A percentile compares a stretch with the other conserved stretches of the same genome.
Evolutionary conservation across 176 grass and related monocot genomes (phyloP).

Genomic region (Zoysia japonica): DNA sequence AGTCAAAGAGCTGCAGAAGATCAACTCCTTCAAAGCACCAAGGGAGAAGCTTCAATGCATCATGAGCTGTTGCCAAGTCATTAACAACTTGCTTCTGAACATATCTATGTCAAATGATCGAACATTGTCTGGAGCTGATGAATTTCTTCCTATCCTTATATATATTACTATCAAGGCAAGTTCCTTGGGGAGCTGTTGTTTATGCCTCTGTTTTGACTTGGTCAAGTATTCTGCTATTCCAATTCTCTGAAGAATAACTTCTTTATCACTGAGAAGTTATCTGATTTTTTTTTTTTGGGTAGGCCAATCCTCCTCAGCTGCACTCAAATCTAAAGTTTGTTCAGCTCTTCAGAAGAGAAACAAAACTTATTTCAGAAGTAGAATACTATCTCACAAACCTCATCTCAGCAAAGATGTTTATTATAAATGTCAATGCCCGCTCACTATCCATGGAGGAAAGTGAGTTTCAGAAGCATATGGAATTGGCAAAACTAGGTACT

Average conservation of each 20-base stretch:
- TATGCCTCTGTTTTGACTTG: slow-evolving; percentile 25
- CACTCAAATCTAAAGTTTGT: slow-evolving; percentile 93
- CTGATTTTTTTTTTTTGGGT: slow-evolving; percentile 25
- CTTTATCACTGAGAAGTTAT: slow-evolving; percentile 12
- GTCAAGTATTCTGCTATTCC: neutral
- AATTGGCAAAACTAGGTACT: slow-evolving; percentile 55
- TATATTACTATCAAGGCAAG: slow-evolving; percentile 92
- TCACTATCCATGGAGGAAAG: slow-evolving; percentile 80
- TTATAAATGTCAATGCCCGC: slow-evolving; percentile 62
- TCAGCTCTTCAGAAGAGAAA: slow-evolving; percentile 79
- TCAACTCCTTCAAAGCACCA: slow-evolving; percentile 83
- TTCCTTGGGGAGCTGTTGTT: slow-evolving; percentile 25
- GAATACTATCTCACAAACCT: slow-evolving; percentile 96
- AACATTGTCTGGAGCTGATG: slow-evolving; percentile 77
- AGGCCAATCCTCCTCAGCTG: slow-evolving; percentile 94
- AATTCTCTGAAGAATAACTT: neutral
- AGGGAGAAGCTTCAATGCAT: slow-evolving; percentile 82
- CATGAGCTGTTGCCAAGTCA: slow-evolving; percentile 91
- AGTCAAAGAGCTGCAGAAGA: slow-evolving; percentile 94
- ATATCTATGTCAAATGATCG: slow-evolving; percentile 72
- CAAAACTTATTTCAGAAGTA: slow-evolving; percentile 91
- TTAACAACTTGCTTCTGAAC: slow-evolving; percentile 91
- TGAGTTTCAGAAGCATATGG: slow-evolving; percentile 78
- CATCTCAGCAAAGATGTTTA: slow-evolving; percentile 86
- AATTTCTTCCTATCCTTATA: slow-evolving; percentile 95